A percentile compares a stretch with the other conserved stretches of the same genome.
Conservation (phyloP, 768 basidiomycete genomes). For the Agrocybe chaxingu region DNA sequence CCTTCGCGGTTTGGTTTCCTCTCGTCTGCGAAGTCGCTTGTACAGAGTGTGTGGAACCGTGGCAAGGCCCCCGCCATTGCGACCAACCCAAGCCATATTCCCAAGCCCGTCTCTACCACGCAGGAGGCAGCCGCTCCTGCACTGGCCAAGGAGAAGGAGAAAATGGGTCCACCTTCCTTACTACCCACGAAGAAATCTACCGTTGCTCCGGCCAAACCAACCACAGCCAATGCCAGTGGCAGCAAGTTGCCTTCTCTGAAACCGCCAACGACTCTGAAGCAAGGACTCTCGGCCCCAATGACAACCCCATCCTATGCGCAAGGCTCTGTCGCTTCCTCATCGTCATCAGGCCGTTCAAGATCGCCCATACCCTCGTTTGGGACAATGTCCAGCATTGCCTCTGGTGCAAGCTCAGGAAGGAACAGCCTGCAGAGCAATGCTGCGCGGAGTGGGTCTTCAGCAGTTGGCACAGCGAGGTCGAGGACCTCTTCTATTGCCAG, state of each 20-base stretch:
- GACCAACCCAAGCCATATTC: constrained; percentile 17
- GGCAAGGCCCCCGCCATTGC: constrained; percentile 31
- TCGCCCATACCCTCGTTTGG: constrained; percentile 25
- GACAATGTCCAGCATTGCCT: neutral
- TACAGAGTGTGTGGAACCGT: constrained; percentile 72
- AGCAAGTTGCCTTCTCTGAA: constrained; percentile 16
- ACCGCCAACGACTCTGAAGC: constrained; percentile 11
- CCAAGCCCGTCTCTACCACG: constrained; percentile 18
- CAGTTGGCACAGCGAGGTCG: constrained; percentile 6
- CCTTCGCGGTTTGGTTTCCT: constrained; percentile 68
- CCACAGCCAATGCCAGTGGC: constrained; percentile 14
- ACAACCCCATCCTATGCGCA: neutral
- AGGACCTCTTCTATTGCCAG: constrained; percentile 6
- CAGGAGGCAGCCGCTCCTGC: constrained; percentile 7
- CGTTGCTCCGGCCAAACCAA: constrained; percentile 20
- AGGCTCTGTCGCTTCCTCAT: constrained; percentile 17
- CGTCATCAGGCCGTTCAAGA: constrained; percentile 17
- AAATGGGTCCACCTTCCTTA: constrained; percentile 16
- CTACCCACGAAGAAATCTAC: constrained; percentile 16
- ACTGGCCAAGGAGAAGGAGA: constrained; percentile 12
- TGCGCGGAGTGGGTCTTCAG: too few relatives aligned
- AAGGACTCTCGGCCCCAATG: neutral
- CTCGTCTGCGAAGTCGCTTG: constrained; percentile 66
- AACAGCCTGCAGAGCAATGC: constrained; percentile 14
- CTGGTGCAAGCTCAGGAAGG: constrained; percentile 7